A percentile compares a stretch with the other conserved stretches of the same genome.
phyloP scores from a whole-genome alignment of 2,329 filamentous ascomycete genomes.

The Talaromyces funiculosus region DNA sequence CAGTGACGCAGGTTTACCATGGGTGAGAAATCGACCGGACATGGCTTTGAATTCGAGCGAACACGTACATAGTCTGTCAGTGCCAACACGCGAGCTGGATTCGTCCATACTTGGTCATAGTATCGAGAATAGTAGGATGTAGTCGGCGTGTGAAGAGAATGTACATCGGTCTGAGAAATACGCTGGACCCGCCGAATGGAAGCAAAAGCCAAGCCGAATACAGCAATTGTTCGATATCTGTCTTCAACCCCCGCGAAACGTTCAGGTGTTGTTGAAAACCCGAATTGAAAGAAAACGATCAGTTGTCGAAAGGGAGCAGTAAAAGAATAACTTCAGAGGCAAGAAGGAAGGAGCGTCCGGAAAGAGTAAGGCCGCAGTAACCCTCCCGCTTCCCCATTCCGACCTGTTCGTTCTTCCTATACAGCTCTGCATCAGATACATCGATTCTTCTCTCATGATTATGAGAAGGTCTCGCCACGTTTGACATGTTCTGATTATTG shows the following conservation, averaged over 20 bases:
- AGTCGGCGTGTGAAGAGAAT: background rate
- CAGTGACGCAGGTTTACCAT: background rate
- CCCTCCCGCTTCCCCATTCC: constrained; percentile 2
- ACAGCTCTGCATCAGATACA: background rate
- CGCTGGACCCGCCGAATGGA: constrained; percentile 18
- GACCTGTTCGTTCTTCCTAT: background rate
- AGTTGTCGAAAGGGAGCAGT: background rate
- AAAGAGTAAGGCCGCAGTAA: constrained; percentile 5
- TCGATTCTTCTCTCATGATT: background rate
- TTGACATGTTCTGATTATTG: background rate
- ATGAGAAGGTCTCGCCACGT: background rate
- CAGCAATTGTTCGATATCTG: constrained; percentile 2
- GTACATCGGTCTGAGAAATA: constrained; percentile 30
- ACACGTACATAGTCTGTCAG: background rate
- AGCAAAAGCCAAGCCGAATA: background rate
- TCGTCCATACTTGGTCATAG: background rate
- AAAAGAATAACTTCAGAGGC: background rate
- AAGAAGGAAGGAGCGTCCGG: background rate
- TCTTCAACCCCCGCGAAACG: background rate
- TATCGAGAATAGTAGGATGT: background rate
- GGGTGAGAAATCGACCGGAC: background rate
- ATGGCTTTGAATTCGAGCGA: background rate
- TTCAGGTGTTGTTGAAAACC: background rate
- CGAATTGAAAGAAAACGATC: background rate
- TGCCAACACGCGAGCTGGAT: background rate